phyloP scores from a whole-genome alignment of 2,329 filamentous ascomycete species.

The Fusarium solani-melongenae region DNA sequence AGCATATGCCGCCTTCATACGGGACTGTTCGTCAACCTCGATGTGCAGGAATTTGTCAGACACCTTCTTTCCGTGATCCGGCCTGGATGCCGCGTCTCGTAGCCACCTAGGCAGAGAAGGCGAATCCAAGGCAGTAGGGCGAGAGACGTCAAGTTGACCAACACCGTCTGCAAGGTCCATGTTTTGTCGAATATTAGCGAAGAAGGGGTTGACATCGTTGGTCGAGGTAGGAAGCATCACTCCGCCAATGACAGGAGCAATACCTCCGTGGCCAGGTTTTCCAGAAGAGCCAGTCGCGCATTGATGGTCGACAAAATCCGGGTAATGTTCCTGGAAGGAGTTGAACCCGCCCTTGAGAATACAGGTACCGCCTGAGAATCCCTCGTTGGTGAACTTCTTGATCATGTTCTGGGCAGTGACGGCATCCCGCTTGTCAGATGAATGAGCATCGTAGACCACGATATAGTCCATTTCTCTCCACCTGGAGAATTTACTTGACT shows the following conservation, averaged over 20 bases:
- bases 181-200: slow-evolving; percentile 95
- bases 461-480: slow-evolving; percentile 83
- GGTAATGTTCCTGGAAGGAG: slow-evolving; percentile 75
- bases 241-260: slow-evolving; percentile 85
- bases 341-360: slow-evolving; percentile 87
- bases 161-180: slow-evolving; percentile 95
- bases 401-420: slow-evolving; percentile 84
- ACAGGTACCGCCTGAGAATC: slow-evolving; percentile 78
- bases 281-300: slow-evolving; percentile 51
- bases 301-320: slow-evolving; percentile 69
- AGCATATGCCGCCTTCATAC: slow-evolving; percentile 85
- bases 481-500: slow-evolving; percentile 77
- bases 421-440: slow-evolving; percentile 83
- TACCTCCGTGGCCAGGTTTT: slow-evolving; percentile 57
- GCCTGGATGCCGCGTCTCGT: slow-evolving; percentile 70
- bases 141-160: slow-evolving; percentile 75
- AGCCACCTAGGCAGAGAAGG: slow-evolving; percentile 81
- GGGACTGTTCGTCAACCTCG: slow-evolving; percentile 85
- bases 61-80: slow-evolving; percentile 81
- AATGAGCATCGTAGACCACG: slow-evolving; percentile 86
- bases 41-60: slow-evolving; percentile 87
- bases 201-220: slow-evolving; percentile 86
- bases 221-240: slow-evolving; percentile 80
- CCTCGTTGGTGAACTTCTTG: slow-evolving; percentile 90
- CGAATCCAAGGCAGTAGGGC: slow-evolving; percentile 59